Conservation (phyloP, 2,329 filamentous ascomycete species). For the Colletotrichum brevisporum region DNA sequence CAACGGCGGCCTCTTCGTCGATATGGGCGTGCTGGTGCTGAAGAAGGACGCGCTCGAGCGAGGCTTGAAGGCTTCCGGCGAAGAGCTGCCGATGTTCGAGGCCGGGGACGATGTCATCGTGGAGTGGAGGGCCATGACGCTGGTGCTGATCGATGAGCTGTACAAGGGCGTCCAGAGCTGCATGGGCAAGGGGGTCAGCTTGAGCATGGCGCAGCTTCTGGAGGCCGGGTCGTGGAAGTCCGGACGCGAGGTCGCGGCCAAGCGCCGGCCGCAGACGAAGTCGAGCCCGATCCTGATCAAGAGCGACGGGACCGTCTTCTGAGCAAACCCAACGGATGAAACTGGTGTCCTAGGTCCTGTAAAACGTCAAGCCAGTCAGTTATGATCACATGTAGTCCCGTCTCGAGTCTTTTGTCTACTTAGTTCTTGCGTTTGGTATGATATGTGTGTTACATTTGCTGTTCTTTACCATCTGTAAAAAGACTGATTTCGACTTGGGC, state of each 20-base stretch:
- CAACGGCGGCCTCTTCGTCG: constrained; percentile 89
- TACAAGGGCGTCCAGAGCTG: constrained; percentile 60
- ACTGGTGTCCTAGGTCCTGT: no score
- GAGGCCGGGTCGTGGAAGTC: constrained; percentile 73
- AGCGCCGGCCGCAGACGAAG: constrained; percentile 83
- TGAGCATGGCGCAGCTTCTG: constrained; percentile 65
- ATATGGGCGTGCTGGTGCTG: constrained; percentile 84
- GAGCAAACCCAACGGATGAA: neutral
- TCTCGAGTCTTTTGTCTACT: no score
- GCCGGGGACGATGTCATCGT: constrained; percentile 73
- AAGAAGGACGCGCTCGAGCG: constrained; percentile 79
- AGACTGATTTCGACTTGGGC: no score
- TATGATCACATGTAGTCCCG: no score
- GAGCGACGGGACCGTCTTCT: constrained; percentile 80
- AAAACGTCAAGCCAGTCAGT: no score
- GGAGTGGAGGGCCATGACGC: constrained; percentile 75
- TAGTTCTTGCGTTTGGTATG: no score
- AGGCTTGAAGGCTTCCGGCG: constrained; percentile 71
- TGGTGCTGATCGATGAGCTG: constrained; percentile 71
- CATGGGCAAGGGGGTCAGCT: constrained; percentile 50
- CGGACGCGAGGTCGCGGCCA: constrained; percentile 84
- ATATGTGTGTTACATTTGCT: no score
- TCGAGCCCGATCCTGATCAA: constrained; percentile 87
- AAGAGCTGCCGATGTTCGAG: constrained; percentile 72
- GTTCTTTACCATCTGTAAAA: no score